Base-by-base conservation (phyloP, 805 yeast genomes). In the Torulaspora gathmanii region DNA sequence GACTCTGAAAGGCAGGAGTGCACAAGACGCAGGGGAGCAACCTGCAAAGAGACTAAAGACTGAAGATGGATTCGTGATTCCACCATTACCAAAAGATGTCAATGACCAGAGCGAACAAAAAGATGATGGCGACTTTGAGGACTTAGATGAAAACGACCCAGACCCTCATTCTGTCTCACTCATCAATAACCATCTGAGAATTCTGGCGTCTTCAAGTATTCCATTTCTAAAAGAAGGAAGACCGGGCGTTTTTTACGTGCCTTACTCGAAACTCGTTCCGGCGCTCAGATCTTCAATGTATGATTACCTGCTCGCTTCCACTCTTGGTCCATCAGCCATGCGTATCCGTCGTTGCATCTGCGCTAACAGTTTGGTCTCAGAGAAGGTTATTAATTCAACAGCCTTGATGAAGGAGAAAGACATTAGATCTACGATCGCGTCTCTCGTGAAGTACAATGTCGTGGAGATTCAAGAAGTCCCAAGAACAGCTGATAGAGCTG, bases 401-500 rank as follows among this genome's bases (percentile, higher is more conserved):
- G 91, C 93, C 1, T 67, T 93, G 42, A 73, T 93, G 65, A 86
- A 79, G 52, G 95, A 88, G 47, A 78, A 77, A 48, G 84, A 81
- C 29, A 85, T 89, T 7, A 74, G 96, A 45, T 79, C 82, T 31
- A 80, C 83, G 35, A 68, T 89, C 35, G 77, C 83, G 37, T 76
- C 78, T 27, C 69, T 93, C 43, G 75, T 86, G 22, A 77, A 75
- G 42, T 73, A 79, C 52, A 88, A 90, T 50, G 75, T 86, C 15
- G 70, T 90, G 15, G 96, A 91, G 60, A 75, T 90, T 29, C 98
- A 91, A 66, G 99, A 93, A 68, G 84, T 93, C 23, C 97, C 98
- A 10, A 78, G 91, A 57, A 83, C 95, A 7, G 82, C 80, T 19
- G 98, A 93, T 63, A 75, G 98, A 54, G 90, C 95, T 2, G 95